A percentile compares a stretch with the other conserved stretches of the same genome.
phyloP scores from a whole-genome alignment of 495 filamentous ascomycete species.

The Lophiostoma macrostomum region DNA sequence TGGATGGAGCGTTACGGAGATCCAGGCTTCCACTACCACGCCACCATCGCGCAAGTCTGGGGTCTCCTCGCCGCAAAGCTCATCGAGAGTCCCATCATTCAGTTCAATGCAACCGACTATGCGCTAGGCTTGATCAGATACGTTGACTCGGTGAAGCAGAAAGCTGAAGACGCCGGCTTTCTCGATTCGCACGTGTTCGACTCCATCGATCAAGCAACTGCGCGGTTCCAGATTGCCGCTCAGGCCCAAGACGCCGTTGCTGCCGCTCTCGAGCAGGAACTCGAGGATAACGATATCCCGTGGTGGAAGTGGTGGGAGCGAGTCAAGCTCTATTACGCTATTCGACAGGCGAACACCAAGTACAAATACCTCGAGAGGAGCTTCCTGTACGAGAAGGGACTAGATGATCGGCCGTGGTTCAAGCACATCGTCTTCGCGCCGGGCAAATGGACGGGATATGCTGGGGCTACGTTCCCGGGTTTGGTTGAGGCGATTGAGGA shows the following conservation, averaged over 20 bases:
- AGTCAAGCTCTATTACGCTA: slow-evolving; percentile 56
- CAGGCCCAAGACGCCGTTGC: slow-evolving; percentile 53
- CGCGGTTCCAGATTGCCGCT: slow-evolving; percentile 47
- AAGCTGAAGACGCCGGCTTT: slow-evolving; percentile 30
- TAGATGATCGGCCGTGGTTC: slow-evolving; percentile 61
- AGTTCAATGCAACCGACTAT: slow-evolving; percentile 45
- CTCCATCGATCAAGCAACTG: slow-evolving; percentile 49
- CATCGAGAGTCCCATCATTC: slow-evolving; percentile 42
- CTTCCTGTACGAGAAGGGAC: slow-evolving; percentile 57
- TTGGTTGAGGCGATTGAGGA: slow-evolving; percentile 60
- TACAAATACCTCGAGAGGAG: slow-evolving; percentile 61
- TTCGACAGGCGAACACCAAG: slow-evolving; percentile 55
- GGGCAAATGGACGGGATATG: slow-evolving; percentile 86
- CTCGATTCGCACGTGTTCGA: slow-evolving; percentile 37
- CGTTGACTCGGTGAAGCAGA: slow-evolving; percentile 53
- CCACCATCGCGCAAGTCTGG: slow-evolving; percentile 58
- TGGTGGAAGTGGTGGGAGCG: slow-evolving; percentile 79
- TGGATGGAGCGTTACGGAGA: slow-evolving; percentile 75
- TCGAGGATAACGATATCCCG: slow-evolving; percentile 51
- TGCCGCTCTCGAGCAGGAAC: slow-evolving; percentile 50
- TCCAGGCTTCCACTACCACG: slow-evolving; percentile 59
- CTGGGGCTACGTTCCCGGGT: slow-evolving; percentile 67
- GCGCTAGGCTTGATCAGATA: slow-evolving; percentile 43
- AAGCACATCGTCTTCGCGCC: slow-evolving; percentile 71
- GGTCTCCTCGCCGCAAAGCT: slow-evolving; percentile 45